phyloP scores from a whole-genome alignment of 805 yeast genomes.

The Kodamaea hsintzibuensis region DNA sequence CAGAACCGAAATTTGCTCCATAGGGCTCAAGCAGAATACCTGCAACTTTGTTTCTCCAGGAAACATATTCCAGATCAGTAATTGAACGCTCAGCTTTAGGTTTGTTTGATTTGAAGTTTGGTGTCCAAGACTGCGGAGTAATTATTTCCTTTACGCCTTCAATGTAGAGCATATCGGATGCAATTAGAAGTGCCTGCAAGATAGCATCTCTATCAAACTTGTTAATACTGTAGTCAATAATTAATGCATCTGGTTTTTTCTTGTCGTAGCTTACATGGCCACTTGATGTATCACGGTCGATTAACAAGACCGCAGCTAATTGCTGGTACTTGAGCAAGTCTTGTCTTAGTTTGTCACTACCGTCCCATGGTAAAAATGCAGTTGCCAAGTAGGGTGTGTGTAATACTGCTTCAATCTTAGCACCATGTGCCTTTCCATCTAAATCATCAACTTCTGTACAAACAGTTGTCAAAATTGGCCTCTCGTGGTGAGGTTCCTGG shows the following conservation, averaged over 20 bases:
- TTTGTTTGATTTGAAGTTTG: constrained; percentile 36
- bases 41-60: constrained; percentile 31
- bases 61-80: constrained; percentile 44
- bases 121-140: constrained; percentile 32
- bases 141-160: constrained; percentile 50
- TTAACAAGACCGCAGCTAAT: constrained; percentile 40
- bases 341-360: constrained; percentile 33
- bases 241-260: constrained; percentile 30
- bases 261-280: constrained; percentile 41
- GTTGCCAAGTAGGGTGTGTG: constrained; percentile 43
- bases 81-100: constrained; percentile 40
- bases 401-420: constrained; percentile 50
- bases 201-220: constrained; percentile 45
- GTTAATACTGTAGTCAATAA: constrained; percentile 41
- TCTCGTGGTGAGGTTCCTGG: constrained; percentile 34
- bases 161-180: constrained; percentile 48
- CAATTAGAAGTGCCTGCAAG: constrained; percentile 34
- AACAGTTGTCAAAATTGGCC: constrained; percentile 52
- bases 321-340: constrained; percentile 38
- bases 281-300: constrained; percentile 45
- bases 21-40: constrained; percentile 29
- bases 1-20: constrained; percentile 30
- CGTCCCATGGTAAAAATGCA: constrained; percentile 45
- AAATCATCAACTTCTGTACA: constrained; percentile 47
- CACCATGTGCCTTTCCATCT: constrained; percentile 55